Evolutionary conservation across 2,329 filamentous ascomycete genomes (phyloP), one percentile per base, ranked within the genome.

Genomic region (Aspergillus melleus): DNA sequence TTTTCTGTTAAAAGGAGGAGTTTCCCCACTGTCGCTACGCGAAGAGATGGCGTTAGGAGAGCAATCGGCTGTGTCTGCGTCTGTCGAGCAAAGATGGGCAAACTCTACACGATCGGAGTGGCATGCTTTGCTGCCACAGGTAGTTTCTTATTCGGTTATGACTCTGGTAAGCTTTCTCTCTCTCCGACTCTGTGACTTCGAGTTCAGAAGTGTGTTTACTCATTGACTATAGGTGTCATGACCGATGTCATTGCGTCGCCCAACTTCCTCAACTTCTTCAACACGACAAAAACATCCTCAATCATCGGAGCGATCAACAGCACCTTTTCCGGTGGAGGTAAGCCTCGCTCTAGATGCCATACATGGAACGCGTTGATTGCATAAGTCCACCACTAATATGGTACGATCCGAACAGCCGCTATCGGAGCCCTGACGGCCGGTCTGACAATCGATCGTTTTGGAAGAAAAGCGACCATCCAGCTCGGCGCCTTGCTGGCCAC

Each of bases 251-350:
- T 86, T 55, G 78, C 79, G 16, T 83, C 80, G 9, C 76, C 78
- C 26, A 76, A 85, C 65, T 88, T 88, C 71, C 78, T 87, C 19
- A 60, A 68, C 1, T 85, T 83, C 68, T 88, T 89, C 74, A 75
- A 85, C 46, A 84, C 83, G 4, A 71, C 68, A 1, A 79, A 73
- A 26, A 77, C 76, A 2, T 80, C 80, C 66, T 75, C 82, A 5
- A 82, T 86, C 54, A 78, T 88, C 58, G 86, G 86, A 11, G 86
- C 86, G 20, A 84, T 88, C 69, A 86, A 87, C 68, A 85, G 85
- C 59, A 87, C 86, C 20, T 88, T 88, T 66, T 82, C 81, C 12
- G 83, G 82, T 4, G 84, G 83, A n/a, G 83, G 83, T 57, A 60
- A n/a, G 36, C 5, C 29, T 20, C 6, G 12, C 30, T 4, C 44